Conservation (phyloP, 2,329 filamentous ascomycete genomes). For the Ilyonectria sp. region DNA sequence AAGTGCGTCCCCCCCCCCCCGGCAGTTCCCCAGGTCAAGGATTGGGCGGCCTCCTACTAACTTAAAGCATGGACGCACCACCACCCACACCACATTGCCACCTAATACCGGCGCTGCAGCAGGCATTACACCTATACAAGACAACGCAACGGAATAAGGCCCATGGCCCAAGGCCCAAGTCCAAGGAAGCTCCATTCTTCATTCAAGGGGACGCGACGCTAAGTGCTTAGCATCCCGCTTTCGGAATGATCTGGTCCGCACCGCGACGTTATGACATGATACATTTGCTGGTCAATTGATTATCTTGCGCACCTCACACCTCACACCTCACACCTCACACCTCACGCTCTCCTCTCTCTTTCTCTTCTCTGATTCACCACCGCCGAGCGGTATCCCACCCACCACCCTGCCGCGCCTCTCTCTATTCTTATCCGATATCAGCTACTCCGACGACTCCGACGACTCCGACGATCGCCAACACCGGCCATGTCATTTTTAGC, state of each 20-base stretch:
- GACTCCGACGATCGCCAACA: slow-evolving; percentile 1
- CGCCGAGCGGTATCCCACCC: no score
- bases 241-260: slow-evolving; percentile 24
- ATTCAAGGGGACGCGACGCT: slow-evolving; percentile 25
- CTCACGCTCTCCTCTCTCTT: slow-evolving; percentile 7
- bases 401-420: background rate
- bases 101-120: background rate
- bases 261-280: slow-evolving; percentile 42
- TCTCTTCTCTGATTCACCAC: background rate
- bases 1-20: slow-evolving; percentile 6
- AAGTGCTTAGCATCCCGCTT: slow-evolving; percentile 29
- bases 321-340: background rate
- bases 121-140: background rate
- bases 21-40: slow-evolving; percentile 11
- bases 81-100: background rate
- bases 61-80: background rate
- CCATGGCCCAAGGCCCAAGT: background rate
- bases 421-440: background rate
- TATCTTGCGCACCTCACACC: slow-evolving; percentile 1
- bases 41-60: slow-evolving; percentile 32
- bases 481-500: slow-evolving; percentile 28
- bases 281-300: slow-evolving; percentile 24
- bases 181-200: slow-evolving; percentile 16
- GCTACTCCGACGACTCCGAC: background rate
- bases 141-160: background rate